A percentile compares a stretch with the other conserved stretches of the same genome.
Conservation (phyloP, 2,329 filamentous ascomycete genomes). For the Iodosphaeria phyllophila region DNA sequence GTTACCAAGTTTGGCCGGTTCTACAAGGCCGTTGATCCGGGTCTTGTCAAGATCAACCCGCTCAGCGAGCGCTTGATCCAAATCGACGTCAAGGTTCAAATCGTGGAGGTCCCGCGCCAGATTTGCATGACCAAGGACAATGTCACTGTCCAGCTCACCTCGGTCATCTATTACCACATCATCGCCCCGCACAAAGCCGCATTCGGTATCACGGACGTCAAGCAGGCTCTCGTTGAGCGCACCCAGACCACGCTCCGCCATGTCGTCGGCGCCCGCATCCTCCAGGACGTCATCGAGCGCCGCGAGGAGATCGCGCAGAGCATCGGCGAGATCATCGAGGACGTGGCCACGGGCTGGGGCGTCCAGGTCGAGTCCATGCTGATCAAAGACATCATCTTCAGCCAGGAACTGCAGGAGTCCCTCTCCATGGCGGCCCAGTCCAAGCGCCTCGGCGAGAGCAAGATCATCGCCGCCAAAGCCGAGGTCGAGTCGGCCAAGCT, state of each 20-base stretch:
- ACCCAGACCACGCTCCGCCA: slow-evolving; percentile 96
- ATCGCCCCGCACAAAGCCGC: slow-evolving; percentile 88
- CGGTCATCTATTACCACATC: slow-evolving; percentile 98
- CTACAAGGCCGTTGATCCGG: slow-evolving; percentile 88
- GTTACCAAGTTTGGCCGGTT: slow-evolving; percentile 93
- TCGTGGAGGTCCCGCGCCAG: slow-evolving; percentile 88
- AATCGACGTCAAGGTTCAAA: slow-evolving; percentile 98
- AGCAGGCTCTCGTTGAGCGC: slow-evolving; percentile 89
- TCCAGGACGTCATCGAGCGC: slow-evolving; percentile 96
- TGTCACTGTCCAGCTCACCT: slow-evolving; percentile 80
- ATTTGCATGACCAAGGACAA: slow-evolving; percentile 99
- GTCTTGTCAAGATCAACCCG: slow-evolving; percentile 93
- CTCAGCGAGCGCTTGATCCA: slow-evolving; percentile 77
- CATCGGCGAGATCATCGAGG: slow-evolving; percentile 93
- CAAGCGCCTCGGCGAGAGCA: slow-evolving; percentile 96
- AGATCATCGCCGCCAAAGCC: slow-evolving; percentile 92
- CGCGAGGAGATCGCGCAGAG: slow-evolving; percentile 92
- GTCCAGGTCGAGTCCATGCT: slow-evolving; percentile 96
- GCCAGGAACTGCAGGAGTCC: slow-evolving; percentile 82
- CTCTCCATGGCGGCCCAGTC: slow-evolving; percentile 96
- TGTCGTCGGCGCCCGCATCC: slow-evolving; percentile 83
- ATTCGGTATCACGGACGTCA: slow-evolving; percentile 88
- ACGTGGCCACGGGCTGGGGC: slow-evolving; percentile 85
- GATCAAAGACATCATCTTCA: slow-evolving; percentile 98
- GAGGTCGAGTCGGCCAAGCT: slow-evolving; percentile 94